Conservation (phyloP, 2,329 filamentous ascomycete species). For the Colletotrichum sp. region DNA sequence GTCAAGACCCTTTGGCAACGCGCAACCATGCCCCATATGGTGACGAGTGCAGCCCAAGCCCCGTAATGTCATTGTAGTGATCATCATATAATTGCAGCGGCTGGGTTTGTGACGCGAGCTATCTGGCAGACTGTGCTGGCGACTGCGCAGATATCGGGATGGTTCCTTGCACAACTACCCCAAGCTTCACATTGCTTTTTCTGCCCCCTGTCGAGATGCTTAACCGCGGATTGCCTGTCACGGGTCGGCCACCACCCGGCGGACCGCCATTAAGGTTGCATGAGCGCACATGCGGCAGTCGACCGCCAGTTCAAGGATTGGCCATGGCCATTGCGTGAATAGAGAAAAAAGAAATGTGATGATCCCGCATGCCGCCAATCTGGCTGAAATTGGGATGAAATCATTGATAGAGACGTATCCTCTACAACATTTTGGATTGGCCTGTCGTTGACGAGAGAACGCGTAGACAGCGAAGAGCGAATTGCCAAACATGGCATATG, state of each 20-base stretch:
- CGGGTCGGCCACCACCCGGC: constrained; percentile 1
- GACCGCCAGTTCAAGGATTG: not conserved
- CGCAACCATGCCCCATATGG: not conserved
- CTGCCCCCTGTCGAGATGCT: not conserved
- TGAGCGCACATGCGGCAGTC: not conserved
- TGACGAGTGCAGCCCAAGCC: not conserved
- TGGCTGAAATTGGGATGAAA: not conserved
- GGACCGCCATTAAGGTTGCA: constrained; percentile 14
- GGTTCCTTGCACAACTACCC: not conserved
- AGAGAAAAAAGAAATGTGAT: not conserved
- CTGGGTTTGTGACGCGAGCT: not conserved
- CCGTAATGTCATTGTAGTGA: not conserved
- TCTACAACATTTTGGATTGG: not conserved
- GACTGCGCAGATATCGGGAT: not conserved
- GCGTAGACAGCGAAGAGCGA: not conserved
- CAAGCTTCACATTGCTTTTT: constrained; percentile 9
- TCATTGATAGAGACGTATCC: not conserved
- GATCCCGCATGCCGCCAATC: not conserved
- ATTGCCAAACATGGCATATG: not conserved
- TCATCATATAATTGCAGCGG: not conserved
- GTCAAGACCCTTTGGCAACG: not conserved
- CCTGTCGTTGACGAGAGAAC: not conserved
- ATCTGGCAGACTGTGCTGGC: not conserved
- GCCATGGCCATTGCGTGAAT: not conserved
- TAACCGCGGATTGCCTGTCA: not conserved